Evolutionary conservation across 2,329 filamentous ascomycete genomes (phyloP).

Genomic region (Diaporthe helianthi): DNA sequence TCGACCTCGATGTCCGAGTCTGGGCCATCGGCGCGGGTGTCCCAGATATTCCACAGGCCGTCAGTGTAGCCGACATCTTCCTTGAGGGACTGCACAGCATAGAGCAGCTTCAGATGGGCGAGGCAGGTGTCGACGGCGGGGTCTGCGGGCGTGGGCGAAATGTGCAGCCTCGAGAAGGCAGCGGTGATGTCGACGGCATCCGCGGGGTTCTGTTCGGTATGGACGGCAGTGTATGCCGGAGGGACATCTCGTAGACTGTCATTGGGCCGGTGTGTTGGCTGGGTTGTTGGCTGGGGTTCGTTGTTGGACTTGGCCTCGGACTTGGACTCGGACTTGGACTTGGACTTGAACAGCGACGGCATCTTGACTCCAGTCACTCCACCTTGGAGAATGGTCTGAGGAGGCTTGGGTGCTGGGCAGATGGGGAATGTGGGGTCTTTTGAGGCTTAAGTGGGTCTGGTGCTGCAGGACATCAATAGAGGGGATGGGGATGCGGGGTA

Average conservation of each 20-base stretch:
- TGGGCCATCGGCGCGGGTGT: conserved; percentile 48
- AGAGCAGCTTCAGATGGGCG: conserved; percentile 76
- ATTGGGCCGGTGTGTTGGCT: background rate
- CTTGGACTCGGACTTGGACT: conserved; percentile 1
- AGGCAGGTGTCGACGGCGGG: conserved; percentile 66
- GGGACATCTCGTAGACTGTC: background rate
- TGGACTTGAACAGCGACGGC: conserved; percentile 17
- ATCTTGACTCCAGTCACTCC: conserved; percentile 3
- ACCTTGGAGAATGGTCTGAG: background rate
- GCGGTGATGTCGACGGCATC: conserved; percentile 49
- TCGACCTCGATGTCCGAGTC: conserved; percentile 15
- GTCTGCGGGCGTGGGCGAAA: conserved; percentile 41
- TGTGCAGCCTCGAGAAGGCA: conserved; percentile 48
- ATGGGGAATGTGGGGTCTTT: background rate
- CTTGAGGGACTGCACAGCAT: conserved; percentile 71
- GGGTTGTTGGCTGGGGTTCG: background rate
- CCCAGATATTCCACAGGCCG: conserved; percentile 70
- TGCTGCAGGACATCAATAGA: too few relatives aligned
- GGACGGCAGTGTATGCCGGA: background rate
- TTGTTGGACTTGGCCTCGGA: background rate
- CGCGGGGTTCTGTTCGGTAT: background rate
- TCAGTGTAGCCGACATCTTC: conserved; percentile 71
- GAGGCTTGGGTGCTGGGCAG: background rate
- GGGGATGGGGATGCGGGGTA: background rate
- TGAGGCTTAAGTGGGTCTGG: background rate